Conservation (phyloP, 2,329 filamentous ascomycete genomes). For the Bipolaris cookei region DNA sequence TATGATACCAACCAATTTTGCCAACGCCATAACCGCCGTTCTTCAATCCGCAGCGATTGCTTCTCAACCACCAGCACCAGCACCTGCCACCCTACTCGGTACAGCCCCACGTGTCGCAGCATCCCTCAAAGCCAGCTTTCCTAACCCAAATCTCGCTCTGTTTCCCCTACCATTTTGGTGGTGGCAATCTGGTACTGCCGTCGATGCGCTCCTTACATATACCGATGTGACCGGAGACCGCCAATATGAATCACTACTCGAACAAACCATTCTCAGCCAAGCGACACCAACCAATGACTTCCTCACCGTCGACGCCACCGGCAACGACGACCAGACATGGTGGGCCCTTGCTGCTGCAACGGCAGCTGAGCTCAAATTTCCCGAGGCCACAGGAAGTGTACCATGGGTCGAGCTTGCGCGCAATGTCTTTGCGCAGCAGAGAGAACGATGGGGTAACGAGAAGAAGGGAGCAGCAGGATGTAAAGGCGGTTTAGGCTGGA, state of each 20-base stretch:
- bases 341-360: slow-evolving; percentile 72
- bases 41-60: slow-evolving; percentile 6
- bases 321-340: slow-evolving; percentile 77
- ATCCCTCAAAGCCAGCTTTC: slow-evolving; percentile 26
- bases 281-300: slow-evolving; percentile 42
- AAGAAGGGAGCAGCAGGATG: slow-evolving; percentile 61
- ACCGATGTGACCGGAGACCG: slow-evolving; percentile 50
- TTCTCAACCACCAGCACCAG: slow-evolving; percentile 12
- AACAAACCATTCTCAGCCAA: slow-evolving; percentile 34
- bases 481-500: slow-evolving; percentile 71
- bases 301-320: slow-evolving; percentile 52
- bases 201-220: slow-evolving; percentile 48
- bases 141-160: slow-evolving; percentile 26
- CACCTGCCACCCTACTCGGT: slow-evolving; percentile 18
- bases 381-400: slow-evolving; percentile 52
- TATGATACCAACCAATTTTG: slow-evolving; percentile 13
- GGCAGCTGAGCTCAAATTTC: slow-evolving; percentile 70
- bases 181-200: slow-evolving; percentile 40
- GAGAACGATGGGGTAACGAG: slow-evolving; percentile 62
- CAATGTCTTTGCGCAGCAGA: slow-evolving; percentile 75
- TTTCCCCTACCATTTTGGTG: slow-evolving; percentile 36
- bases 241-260: slow-evolving; percentile 48
- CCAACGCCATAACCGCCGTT: slow-evolving; percentile 9
- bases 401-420: slow-evolving; percentile 69
- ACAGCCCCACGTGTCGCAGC: slow-evolving; percentile 24